Conservation (phyloP, 169 alveolate genomes). For the Cyclospora cayetanensis region DNA sequence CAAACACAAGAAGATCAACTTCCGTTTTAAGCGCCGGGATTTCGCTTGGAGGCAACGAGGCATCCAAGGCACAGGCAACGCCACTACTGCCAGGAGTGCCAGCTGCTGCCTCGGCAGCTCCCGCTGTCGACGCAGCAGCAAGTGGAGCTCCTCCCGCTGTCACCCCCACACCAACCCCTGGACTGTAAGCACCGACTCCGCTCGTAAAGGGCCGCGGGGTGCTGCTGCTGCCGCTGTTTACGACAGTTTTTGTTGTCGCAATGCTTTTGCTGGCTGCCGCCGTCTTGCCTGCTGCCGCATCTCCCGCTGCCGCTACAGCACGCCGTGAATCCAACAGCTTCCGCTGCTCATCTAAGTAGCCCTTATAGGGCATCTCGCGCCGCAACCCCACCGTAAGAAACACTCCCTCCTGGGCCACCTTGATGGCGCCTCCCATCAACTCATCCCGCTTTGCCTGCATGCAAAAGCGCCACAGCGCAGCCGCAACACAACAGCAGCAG, state of each 20-base stretch:
- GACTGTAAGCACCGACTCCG: neutral
- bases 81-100: neutral
- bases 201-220: too few species aligned
- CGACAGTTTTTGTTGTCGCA: neutral
- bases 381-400: constrained; percentile 36
- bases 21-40: constrained; percentile 20
- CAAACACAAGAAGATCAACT: constrained; percentile 18
- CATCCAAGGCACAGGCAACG: neutral
- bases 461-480: too few species aligned
- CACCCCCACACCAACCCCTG: neutral
- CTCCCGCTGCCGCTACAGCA: constrained; percentile 48
- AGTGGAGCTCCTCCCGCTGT: neutral
- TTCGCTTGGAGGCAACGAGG: neutral
- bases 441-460: constrained; percentile 48
- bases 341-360: constrained; percentile 44
- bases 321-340: neutral
- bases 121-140: neutral
- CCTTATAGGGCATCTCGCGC: neutral
- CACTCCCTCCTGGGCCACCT: constrained; percentile 45
- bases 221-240: constrained; percentile 13
- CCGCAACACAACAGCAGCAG: neutral
- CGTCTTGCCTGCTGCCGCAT: neutral
- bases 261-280: neutral
- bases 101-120: neutral
- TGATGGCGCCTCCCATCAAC: constrained; percentile 41